Conservation (phyloP, 2,329 filamentous ascomycete species). For the Neofusicoccum ribis region DNA sequence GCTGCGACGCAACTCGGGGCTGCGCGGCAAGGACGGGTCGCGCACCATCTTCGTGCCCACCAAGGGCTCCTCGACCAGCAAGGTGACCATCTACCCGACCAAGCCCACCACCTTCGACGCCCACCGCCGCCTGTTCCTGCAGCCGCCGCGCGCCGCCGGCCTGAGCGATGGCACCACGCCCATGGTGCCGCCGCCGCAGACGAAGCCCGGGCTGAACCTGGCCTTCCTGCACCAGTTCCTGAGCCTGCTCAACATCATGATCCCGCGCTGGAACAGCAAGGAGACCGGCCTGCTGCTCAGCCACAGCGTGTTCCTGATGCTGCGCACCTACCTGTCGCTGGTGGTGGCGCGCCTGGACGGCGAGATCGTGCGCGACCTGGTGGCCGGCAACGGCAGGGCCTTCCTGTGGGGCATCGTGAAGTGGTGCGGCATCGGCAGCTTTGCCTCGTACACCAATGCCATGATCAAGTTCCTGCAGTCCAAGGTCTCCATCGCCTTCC, state of each 20-base stretch:
- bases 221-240: slow-evolving; percentile 97
- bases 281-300: slow-evolving; percentile 88
- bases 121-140: slow-evolving; percentile 87
- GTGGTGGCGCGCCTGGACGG: slow-evolving; percentile 91
- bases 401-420: slow-evolving; percentile 89
- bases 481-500: slow-evolving; percentile 97
- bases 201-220: slow-evolving; percentile 90
- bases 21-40: slow-evolving; percentile 91
- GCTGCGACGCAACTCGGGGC: slow-evolving; percentile 85
- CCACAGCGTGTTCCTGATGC: slow-evolving; percentile 84
- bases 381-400: slow-evolving; percentile 86
- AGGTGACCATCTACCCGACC: slow-evolving; percentile 86
- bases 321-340: slow-evolving; percentile 90
- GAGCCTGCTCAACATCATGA: slow-evolving; percentile 95
- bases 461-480: slow-evolving; percentile 99
- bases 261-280: slow-evolving; percentile 92
- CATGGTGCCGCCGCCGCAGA: slow-evolving; percentile 80
- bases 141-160: slow-evolving; percentile 81
- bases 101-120: slow-evolving; percentile 95
- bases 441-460: slow-evolving; percentile 95
- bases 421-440: slow-evolving; percentile 91
- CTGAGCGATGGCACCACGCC: slow-evolving; percentile 63
- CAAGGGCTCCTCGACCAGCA: slow-evolving; percentile 74
- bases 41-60: slow-evolving; percentile 95
- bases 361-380: slow-evolving; percentile 92